Evolutionary conservation across 352 stramenopile species (phyloP).

Genomic region (Pythium plurisporium): DNA sequence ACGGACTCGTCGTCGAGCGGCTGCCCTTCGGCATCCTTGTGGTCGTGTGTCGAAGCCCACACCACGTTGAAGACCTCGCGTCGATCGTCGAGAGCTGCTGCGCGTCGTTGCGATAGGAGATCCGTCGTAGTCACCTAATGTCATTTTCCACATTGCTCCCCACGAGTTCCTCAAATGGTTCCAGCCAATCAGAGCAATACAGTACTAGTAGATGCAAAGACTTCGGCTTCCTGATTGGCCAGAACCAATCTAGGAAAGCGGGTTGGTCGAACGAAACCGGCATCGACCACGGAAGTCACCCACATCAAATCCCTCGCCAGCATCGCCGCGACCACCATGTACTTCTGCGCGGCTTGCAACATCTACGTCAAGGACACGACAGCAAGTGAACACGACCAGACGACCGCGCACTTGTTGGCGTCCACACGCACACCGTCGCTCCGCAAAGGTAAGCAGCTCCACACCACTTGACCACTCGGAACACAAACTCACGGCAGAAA

Average conservation of each 20-base stretch:
- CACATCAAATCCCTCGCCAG: not conserved
- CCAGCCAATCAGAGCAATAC: conserved; percentile 7
- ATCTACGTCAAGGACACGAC: conserved; percentile 55
- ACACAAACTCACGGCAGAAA: too few relatives aligned
- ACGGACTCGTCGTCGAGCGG: conserved; percentile 41
- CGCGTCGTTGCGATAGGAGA: conserved; percentile 20
- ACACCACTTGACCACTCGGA: too few relatives aligned
- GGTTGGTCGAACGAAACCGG: not conserved
- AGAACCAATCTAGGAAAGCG: too few relatives aligned
- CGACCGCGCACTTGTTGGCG: conserved; percentile 45
- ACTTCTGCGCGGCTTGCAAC: conserved; percentile 59
- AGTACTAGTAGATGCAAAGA: too few relatives aligned
- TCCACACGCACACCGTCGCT: conserved; percentile 38
- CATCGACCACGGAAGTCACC: not conserved
- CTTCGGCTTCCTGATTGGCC: conserved; percentile 5
- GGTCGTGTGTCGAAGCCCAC: conserved; percentile 34
- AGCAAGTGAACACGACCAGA: conserved; percentile 47
- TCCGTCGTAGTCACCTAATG: not conserved
- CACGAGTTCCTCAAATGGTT: not conserved
- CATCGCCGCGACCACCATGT: conserved; percentile 26
- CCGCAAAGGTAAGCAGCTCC: conserved; percentile 33
- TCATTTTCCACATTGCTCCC: not conserved
- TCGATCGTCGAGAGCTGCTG: conserved; percentile 33
- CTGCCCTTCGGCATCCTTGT: conserved; percentile 49
- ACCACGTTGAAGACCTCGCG: conserved; percentile 32